Percentiles rank a stretch among this genome's conserved stretches.
These are phyloP conservation scores for Tolypocladium cylindrosporum DNA, from an alignment of 2,329 filamentous ascomycete genomes.

Conservation along the genomic window DNA sequence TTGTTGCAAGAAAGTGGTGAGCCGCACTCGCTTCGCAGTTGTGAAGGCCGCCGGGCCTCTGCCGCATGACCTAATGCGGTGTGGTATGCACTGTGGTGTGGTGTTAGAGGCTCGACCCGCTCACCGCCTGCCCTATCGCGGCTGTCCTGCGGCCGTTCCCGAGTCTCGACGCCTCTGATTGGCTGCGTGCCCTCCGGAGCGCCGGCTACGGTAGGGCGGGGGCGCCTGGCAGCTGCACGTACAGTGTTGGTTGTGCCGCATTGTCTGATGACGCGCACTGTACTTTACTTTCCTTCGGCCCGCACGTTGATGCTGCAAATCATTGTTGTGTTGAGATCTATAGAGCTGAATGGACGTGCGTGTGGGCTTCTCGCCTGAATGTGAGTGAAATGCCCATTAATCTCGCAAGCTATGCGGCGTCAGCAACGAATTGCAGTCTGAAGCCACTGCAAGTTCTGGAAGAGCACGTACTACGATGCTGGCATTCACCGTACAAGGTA, in stretches of 20 bases:
- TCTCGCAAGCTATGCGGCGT: neutral
- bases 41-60: neutral
- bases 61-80: neutral
- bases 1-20: neutral
- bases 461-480: neutral
- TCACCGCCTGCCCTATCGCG: conserved; percentile 10
- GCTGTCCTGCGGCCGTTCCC: neutral
- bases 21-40: neutral
- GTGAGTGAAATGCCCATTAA: too few species aligned
- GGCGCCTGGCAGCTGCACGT: neutral
- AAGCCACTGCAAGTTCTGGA: neutral
- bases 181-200: neutral
- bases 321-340: neutral
- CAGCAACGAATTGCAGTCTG: too few species aligned
- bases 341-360: neutral
- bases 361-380: neutral
- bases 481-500: neutral
- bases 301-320: too few species aligned
- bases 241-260: too few species aligned
- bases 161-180: conserved; percentile 3
- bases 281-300: too few species aligned
- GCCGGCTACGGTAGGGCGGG: neutral
- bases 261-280: too few species aligned
- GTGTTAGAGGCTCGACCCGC: conserved; percentile 8
- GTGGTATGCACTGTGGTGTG: neutral